Base-by-base conservation (phyloP, 2,329 filamentous ascomycete genomes). In the Aspergillus sp. region DNA sequence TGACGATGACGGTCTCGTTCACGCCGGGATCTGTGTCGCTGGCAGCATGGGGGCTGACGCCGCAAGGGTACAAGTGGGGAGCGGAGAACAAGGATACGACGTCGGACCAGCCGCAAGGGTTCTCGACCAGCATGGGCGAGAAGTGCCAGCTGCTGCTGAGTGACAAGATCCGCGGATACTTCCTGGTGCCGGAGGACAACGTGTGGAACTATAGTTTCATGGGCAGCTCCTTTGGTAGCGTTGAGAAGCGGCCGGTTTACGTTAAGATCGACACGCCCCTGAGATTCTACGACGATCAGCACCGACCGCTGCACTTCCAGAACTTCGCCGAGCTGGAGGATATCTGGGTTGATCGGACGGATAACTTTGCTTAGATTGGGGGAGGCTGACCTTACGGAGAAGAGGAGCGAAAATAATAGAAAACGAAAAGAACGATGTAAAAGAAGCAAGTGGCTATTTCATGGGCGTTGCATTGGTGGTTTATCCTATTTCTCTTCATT, bases 161-260 rank as follows among this genome's bases (percentile, higher is more conserved):
- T 65, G 94, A 97, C 69, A 91, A 93, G 75, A 96, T 97, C 75
- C 87, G 90, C 67, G 96, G 95, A 29, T 98, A 93, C 81, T 99
- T 99, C 86, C 81, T 99, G 57, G 92, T 98, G 22, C 95, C 95
- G 0, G 93, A 97, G 71, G 89, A 89, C 56, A 88, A 88, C 63
- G 84, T 90, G 62, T 99, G 95, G 95, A 99, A 99, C 78, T 99
- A 97, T 81, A 95, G 90, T 76, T 99, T 99, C 83, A 92, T 98
- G 88, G 95, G 95, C 57, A 92, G 88, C 65, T 87, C 88, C 0
- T 99, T 98, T 73, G 87, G 89, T 14, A 87, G 88, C 46, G 84
- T 96, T 64, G 92, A 96, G 80, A 98, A 97, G 87, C 91, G 92
- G 80, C 84, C 88, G 3, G 85, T 97, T 49, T 90, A 92, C 68